Evolutionary conservation across 1,139 yeast species (phyloP), one percentile per base, ranked within the genome.

Genomic region (Pichia sp.): DNA sequence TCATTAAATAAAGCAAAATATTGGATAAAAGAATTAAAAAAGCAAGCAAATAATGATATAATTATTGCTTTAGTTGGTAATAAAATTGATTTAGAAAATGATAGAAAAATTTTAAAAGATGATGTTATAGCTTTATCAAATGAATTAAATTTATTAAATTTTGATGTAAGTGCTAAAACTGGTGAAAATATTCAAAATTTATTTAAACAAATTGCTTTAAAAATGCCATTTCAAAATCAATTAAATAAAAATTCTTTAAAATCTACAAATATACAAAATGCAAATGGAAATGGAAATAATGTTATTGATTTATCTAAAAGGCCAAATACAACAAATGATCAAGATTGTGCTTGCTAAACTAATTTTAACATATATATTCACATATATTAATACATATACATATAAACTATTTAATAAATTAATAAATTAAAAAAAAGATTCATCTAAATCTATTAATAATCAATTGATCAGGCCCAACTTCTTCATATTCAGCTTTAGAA

Each of bases 11-110:
- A 92, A 62, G 98, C 98, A 1, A 90, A 89, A 65, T 85, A 88
- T 46, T 94, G 99, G 99, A 88, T 92, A 48, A 86, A 86, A 62
- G 98, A 94, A 69, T 75, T 94, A 56, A 90, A 88, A 69, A 86
- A 87, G 61, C 97, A 90, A 65, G 96, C 96, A 4, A 78, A 74
- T 44, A 86, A 83, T 53, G 86, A 86, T 49, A 84, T 92, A 47
- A 84, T 90, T 42, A 87, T 90, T 61, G 89, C 92, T 18, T 70
- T 89, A 39, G 95, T 88, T 9, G 97, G 90, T 7, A 84, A 84
- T 63, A 89, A 89, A 65, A 62, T 81, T 1, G 97, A 92, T 72
- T 69, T 90, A 56, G 70, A 66, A 9, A 76, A 68, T 1, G 72
- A 69, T 30, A 72, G 94, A 66, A 73, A 74, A 48, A 79, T 83